Evolutionary conservation across 805 yeast species (phyloP).

Genomic region (Ogataea naganishii): DNA sequence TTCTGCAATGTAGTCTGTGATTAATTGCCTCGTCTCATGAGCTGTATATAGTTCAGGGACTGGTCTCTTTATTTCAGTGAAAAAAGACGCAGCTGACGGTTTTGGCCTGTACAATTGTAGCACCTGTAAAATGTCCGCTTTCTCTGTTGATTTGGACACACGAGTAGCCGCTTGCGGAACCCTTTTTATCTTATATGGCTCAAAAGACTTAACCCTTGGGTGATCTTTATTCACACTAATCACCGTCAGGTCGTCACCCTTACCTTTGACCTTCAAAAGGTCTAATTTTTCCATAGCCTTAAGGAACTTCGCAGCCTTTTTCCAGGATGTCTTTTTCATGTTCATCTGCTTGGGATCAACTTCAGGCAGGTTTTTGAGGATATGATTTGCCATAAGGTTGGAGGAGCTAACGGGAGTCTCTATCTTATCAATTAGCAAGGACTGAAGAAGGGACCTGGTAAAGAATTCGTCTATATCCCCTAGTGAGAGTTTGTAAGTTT

Average conservation of each 20-base stretch:
- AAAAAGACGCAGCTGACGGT: constrained; percentile 35
- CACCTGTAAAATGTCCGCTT: constrained; percentile 18
- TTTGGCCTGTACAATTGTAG: constrained; percentile 51
- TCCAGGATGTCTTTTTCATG: constrained; percentile 81
- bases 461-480: constrained; percentile 74
- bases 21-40: constrained; percentile 42
- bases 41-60: constrained; percentile 37
- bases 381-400: constrained; percentile 59
- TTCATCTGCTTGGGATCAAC: constrained; percentile 45
- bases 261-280: constrained; percentile 66
- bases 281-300: constrained; percentile 79
- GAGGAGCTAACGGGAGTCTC: constrained; percentile 68
- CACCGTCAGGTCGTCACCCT: constrained; percentile 71
- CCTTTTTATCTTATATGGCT: constrained; percentile 45
- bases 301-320: constrained; percentile 75
- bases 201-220: constrained; percentile 47
- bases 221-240: constrained; percentile 39
- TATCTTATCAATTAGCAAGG: constrained; percentile 48
- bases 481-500: constrained; percentile 31
- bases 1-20: constrained; percentile 47
- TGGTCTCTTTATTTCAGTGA: constrained; percentile 31
- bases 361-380: constrained; percentile 67
- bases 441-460: constrained; percentile 59
- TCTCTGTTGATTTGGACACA: background rate
- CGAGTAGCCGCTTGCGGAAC: background rate